Conservation (phyloP, 2,329 filamentous ascomycete genomes). For the Aspergillus tamarii region DNA sequence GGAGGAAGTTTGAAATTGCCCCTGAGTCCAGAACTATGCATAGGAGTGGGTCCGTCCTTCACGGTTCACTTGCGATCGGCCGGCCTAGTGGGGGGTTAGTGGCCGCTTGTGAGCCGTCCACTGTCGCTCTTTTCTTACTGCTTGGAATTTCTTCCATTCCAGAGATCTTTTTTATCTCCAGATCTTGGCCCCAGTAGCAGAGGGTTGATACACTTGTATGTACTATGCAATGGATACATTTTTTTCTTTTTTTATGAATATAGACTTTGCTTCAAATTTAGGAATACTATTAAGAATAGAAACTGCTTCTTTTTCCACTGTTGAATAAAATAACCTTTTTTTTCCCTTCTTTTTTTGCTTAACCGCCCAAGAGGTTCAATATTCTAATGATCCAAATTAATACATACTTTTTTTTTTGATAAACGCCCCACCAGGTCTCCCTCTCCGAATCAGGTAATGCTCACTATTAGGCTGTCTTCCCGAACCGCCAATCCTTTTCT, state of each 20-base stretch:
- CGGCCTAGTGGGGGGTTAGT: conserved; percentile 4
- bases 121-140: conserved; percentile 1
- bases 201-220: background rate
- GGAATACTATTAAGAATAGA: no score
- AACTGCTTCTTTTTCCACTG: no score
- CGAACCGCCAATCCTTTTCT: conserved; percentile 9
- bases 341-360: background rate
- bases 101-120: conserved; percentile 4
- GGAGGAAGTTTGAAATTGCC: background rate
- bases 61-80: conserved; percentile 7
- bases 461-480: conserved; percentile 4
- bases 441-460: conserved; percentile 7
- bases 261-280: background rate
- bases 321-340: background rate
- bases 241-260: background rate
- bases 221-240: background rate
- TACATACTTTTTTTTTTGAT: background rate
- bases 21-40: background rate
- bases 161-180: background rate
- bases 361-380: background rate
- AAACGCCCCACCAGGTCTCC: background rate
- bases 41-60: conserved; percentile 2
- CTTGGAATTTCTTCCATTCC: background rate
- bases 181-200: background rate
- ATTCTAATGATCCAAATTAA: background rate